Percentiles rank a stretch among this genome's conserved stretches.
phyloP scores from a whole-genome alignment of 2,329 filamentous ascomycete genomes.

The Epichloe amarillans region DNA sequence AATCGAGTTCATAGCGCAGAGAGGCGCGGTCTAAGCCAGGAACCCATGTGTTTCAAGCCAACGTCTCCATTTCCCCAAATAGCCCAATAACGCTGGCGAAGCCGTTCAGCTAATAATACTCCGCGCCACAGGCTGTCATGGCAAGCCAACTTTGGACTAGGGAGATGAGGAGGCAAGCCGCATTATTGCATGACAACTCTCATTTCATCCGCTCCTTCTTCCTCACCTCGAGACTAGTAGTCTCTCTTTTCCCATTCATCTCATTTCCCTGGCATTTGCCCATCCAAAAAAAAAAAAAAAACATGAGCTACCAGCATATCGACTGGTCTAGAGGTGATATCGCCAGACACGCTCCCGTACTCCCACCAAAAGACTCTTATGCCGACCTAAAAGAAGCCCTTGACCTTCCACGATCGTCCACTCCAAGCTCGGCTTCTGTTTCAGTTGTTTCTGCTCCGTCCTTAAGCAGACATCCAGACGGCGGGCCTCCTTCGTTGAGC shows the following conservation, averaged over 20 bases:
- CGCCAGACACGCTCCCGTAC: not conserved
- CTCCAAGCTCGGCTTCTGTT: conserved; percentile 3
- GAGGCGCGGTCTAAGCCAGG: conserved; percentile 2
- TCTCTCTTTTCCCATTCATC: not conserved
- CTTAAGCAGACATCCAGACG: conserved; percentile 1
- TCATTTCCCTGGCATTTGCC: not conserved
- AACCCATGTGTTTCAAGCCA: conserved; percentile 2
- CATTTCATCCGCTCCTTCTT: not conserved
- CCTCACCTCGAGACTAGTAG: not conserved
- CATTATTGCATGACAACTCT: not conserved
- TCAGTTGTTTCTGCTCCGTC: conserved; percentile 3
- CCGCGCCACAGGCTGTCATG: not conserved
- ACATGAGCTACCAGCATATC: conserved; percentile 3
- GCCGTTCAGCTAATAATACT: not conserved
- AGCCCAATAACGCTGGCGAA: not conserved
- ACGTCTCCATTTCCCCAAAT: conserved; percentile 1
- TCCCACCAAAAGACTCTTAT: conserved; percentile 1
- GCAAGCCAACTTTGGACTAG: not conserved
- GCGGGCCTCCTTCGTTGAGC: not conserved
- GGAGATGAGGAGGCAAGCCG: not conserved
- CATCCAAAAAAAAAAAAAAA: not conserved
- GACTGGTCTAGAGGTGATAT: conserved; percentile 1
- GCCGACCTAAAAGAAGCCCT: conserved; percentile 7
- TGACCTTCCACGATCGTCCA: conserved; percentile 2
- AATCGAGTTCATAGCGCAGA: not conserved